Conservation (phyloP, 1,284 basidiomycete species). For the Ustilago tritici region DNA sequence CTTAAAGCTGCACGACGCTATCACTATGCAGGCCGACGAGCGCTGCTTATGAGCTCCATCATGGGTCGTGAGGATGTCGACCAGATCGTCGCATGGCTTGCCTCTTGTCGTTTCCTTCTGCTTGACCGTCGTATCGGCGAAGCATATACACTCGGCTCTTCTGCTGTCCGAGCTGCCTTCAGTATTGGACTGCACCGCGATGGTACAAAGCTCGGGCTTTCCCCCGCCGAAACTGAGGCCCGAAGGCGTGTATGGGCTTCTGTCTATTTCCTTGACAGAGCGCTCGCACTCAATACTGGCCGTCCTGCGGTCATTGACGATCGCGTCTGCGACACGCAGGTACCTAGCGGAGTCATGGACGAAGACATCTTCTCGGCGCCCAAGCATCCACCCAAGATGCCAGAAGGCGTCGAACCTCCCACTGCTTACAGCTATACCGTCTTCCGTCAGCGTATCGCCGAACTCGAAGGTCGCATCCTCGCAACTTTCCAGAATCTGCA, state of each 20-base stretch:
- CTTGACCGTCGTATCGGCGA: constrained; percentile 61
- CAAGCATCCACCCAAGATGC: constrained; percentile 39
- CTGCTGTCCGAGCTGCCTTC: constrained; percentile 54
- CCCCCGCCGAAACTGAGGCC: constrained; percentile 50
- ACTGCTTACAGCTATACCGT: constrained; percentile 49
- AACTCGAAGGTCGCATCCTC: constrained; percentile 45
- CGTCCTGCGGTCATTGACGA: constrained; percentile 63
- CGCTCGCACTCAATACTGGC: constrained; percentile 53
- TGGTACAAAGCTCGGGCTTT: constrained; percentile 55
- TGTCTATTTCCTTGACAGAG: constrained; percentile 56
- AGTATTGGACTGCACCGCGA: constrained; percentile 66
- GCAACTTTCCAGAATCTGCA: constrained; percentile 49
- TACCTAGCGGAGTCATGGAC: constrained; percentile 49
- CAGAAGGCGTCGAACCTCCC: constrained; percentile 48
- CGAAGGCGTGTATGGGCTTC: constrained; percentile 61
- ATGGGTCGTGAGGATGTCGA: constrained; percentile 59
- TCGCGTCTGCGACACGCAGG: constrained; percentile 55
- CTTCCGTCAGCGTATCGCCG: constrained; percentile 51
- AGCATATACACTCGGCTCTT: constrained; percentile 53
- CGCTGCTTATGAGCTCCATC: constrained; percentile 50
- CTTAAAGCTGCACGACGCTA: constrained; percentile 49
- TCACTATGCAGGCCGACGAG: constrained; percentile 51
- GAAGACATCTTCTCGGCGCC: constrained; percentile 51
- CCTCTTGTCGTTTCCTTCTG: constrained; percentile 58
- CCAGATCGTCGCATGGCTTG: constrained; percentile 53